A percentile compares a stretch with the other conserved stretches of the same genome.
phyloP scores from a whole-genome alignment of 2,329 filamentous ascomycete genomes.

The Aspergillus persii region DNA sequence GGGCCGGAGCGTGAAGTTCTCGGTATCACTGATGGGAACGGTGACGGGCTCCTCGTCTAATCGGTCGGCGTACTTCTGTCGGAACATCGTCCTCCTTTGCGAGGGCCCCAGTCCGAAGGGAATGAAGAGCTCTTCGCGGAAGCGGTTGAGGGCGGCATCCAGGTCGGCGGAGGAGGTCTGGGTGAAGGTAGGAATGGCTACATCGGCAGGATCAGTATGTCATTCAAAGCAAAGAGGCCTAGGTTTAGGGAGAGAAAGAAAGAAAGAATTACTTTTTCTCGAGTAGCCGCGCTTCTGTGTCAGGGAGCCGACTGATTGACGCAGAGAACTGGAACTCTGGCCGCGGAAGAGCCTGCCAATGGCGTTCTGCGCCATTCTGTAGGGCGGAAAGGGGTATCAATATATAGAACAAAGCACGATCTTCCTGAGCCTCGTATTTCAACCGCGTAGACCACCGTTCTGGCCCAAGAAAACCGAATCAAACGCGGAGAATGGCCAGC shows the following conservation, averaged over 20 bases:
- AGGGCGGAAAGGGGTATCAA: background rate
- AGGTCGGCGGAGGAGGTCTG: constrained; percentile 41
- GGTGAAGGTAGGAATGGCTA: constrained; percentile 40
- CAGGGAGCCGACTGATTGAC: constrained; percentile 30
- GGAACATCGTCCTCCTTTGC: constrained; percentile 42
- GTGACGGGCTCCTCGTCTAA: constrained; percentile 41
- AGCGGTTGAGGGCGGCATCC: constrained; percentile 39
- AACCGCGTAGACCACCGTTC: background rate
- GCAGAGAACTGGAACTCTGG: constrained; percentile 31
- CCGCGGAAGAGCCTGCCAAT: constrained; percentile 39
- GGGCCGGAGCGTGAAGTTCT: constrained; percentile 39
- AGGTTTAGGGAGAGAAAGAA: too few species aligned
- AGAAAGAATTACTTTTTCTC: constrained; percentile 27
- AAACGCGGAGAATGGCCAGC: constrained; percentile 12
- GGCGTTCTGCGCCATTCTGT: constrained; percentile 39
- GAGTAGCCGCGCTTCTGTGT: constrained; percentile 32
- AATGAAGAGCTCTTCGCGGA: constrained; percentile 46
- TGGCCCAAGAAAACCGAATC: background rate
- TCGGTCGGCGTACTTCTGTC: constrained; percentile 32
- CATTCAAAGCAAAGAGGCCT: background rate
- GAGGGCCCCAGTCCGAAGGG: constrained; percentile 37
- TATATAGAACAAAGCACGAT: background rate
- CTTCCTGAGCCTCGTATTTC: background rate
- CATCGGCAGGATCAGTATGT: background rate
- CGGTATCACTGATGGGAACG: constrained; percentile 39